Percentiles rank a stretch among this genome's conserved stretches.
These are phyloP conservation scores for Guadua angustifolia DNA, from an alignment of 176 grass and related monocot genomes.

Conservation along the genomic window DNA sequence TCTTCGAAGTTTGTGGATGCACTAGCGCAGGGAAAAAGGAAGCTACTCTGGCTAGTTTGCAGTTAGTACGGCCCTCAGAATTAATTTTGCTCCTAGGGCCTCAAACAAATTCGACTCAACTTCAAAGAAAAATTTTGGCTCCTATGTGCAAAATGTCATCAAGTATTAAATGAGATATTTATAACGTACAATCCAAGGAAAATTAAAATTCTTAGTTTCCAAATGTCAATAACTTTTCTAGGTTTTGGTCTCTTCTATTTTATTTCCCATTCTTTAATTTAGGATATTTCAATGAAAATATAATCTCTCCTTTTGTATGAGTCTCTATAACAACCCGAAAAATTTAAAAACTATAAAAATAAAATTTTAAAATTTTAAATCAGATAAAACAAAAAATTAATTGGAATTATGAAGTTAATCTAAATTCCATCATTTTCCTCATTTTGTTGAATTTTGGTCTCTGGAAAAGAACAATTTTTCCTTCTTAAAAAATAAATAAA, in stretches of 20 bases:
- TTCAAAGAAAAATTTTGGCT: no score
- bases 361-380: no score
- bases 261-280: not conserved
- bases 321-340: no score
- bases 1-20: constrained; percentile 36
- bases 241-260: not conserved
- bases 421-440: no score
- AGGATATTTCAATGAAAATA: not conserved
- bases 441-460: no score
- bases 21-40: constrained; percentile 32
- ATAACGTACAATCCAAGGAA: not conserved
- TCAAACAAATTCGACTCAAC: not conserved
- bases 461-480: no score
- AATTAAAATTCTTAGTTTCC: not conserved
- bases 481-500: no score
- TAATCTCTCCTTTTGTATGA: no score
- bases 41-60: constrained; percentile 17
- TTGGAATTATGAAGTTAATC: no score
- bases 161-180: not conserved
- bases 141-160: not conserved
- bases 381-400: no score
- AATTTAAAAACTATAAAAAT: no score
- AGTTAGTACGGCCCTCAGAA: not conserved
- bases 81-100: not conserved
- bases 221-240: not conserved